Conservation (phyloP, 225 moss, liverwort and hornwort genomes). For the Lunularia cruciata region DNA sequence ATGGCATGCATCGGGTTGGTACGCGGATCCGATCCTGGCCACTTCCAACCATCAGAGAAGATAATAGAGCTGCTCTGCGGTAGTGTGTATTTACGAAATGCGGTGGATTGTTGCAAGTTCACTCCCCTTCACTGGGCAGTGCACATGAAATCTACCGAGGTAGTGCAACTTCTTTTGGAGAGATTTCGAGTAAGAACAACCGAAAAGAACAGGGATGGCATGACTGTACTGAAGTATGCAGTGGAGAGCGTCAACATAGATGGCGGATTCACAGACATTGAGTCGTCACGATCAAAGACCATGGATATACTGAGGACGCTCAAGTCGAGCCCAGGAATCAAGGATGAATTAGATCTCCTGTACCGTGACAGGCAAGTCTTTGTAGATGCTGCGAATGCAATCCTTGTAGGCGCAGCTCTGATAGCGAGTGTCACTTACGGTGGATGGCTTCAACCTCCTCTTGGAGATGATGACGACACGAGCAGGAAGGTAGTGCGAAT, state of each 20-base stretch:
- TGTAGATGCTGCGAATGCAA: slow-evolving; percentile 52
- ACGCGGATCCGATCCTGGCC: no score
- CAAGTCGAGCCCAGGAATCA: slow-evolving; percentile 25
- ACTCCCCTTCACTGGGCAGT: slow-evolving; percentile 35
- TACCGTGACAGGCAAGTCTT: slow-evolving; percentile 48
- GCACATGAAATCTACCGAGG: not conserved
- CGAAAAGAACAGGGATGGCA: not conserved
- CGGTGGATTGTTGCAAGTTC: slow-evolving; percentile 17
- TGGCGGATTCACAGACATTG: not conserved
- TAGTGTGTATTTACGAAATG: slow-evolving; percentile 14
- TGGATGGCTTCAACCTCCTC: slow-evolving; percentile 48
- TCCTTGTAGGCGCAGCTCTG: slow-evolving; percentile 44
- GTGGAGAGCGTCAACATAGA: not conserved
- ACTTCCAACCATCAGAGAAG: not conserved
- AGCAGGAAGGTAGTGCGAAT: not conserved
- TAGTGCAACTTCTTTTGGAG: slow-evolving; percentile 10
- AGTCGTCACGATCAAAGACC: no score
- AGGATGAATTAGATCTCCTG: slow-evolving; percentile 33
- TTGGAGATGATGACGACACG: slow-evolving; percentile 7
- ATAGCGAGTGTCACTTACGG: slow-evolving; percentile 49
- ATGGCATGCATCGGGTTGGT: not conserved
- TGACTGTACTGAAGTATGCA: slow-evolving; percentile 11
- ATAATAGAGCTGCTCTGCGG: not conserved
- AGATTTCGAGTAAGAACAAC: not conserved
- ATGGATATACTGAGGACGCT: not conserved